phyloP scores from a whole-genome alignment of 164 flowering plant species.

The Cinnamomum micranthum region DNA sequence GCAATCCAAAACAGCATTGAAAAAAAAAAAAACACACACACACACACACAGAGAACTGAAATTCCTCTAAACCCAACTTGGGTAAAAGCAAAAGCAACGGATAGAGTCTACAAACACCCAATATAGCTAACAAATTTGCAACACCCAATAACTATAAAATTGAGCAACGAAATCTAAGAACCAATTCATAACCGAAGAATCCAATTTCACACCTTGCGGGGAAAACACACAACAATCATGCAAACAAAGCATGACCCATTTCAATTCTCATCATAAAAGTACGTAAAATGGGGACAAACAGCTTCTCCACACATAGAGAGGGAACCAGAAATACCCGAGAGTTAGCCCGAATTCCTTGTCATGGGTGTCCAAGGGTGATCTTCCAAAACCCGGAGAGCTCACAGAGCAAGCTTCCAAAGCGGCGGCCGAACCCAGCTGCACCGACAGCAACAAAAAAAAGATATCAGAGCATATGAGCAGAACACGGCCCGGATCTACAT shows the following conservation, averaged over 20 bases:
- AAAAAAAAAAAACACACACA: too few relatives aligned
- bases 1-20: background rate
- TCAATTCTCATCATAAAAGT: too few relatives aligned
- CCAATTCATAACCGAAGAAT: too few relatives aligned
- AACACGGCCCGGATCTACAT: background rate
- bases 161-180: background rate
- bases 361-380: too few relatives aligned
- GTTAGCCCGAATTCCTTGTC: too few relatives aligned
- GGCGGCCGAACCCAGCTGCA: background rate
- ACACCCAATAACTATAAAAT: background rate
- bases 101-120: background rate
- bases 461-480: background rate
- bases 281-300: too few relatives aligned
- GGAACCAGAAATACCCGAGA: background rate
- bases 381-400: background rate
- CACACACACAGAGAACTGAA: too few relatives aligned
- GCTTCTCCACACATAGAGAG: background rate
- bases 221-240: background rate
- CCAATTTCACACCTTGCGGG: background rate
- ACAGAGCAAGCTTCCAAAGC: background rate
- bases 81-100: too few relatives aligned
- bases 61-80: background rate
- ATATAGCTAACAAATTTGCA: background rate
- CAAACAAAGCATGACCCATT: too few relatives aligned
- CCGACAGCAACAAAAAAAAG: too few relatives aligned